A percentile compares a stretch with the other conserved stretches of the same genome.
These are phyloP conservation scores for Phytophthora fragariae DNA, from an alignment of 352 stramenopile species.

Conservation along the genomic window DNA sequence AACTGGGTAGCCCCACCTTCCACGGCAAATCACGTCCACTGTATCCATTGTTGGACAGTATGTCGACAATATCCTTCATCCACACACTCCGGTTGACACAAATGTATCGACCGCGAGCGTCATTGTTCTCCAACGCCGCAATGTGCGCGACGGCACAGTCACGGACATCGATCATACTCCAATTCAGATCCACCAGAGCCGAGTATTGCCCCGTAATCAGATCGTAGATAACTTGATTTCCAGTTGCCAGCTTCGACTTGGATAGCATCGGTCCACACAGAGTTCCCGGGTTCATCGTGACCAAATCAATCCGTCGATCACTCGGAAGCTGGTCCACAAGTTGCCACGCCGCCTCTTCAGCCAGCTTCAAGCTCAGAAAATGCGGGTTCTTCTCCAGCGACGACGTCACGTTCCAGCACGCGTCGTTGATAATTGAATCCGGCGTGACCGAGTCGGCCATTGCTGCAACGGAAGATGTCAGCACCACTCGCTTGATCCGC, in stretches of 20 bases:
- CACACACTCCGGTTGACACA: conserved; percentile 87
- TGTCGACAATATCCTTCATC: conserved; percentile 91
- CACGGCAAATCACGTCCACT: conserved; percentile 88
- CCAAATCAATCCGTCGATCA: conserved; percentile 84
- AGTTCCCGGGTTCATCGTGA: conserved; percentile 89
- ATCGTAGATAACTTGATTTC: conserved; percentile 91
- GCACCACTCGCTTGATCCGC: conserved; percentile 83
- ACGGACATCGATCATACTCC: conserved; percentile 87
- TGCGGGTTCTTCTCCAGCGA: conserved; percentile 87
- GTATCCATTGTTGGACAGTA: conserved; percentile 84
- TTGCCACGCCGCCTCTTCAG: conserved; percentile 88
- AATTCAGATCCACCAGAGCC: conserved; percentile 89
- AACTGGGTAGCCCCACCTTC: conserved; percentile 81
- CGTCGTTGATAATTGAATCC: conserved; percentile 86
- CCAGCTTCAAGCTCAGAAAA: conserved; percentile 89
- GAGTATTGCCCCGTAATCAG: conserved; percentile 89
- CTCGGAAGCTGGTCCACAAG: conserved; percentile 87
- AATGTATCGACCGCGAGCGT: conserved; percentile 86
- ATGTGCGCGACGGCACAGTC: conserved; percentile 87
- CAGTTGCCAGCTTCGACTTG: conserved; percentile 83
- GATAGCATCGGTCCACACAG: conserved; percentile 84
- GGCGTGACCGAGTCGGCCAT: conserved; percentile 85
- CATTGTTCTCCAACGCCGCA: conserved; percentile 83
- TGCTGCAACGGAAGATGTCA: conserved; percentile 87
- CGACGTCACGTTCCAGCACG: conserved; percentile 88